phyloP scores from a whole-genome alignment of 2,329 filamentous ascomycete genomes.

The Microdochium paspali region DNA sequence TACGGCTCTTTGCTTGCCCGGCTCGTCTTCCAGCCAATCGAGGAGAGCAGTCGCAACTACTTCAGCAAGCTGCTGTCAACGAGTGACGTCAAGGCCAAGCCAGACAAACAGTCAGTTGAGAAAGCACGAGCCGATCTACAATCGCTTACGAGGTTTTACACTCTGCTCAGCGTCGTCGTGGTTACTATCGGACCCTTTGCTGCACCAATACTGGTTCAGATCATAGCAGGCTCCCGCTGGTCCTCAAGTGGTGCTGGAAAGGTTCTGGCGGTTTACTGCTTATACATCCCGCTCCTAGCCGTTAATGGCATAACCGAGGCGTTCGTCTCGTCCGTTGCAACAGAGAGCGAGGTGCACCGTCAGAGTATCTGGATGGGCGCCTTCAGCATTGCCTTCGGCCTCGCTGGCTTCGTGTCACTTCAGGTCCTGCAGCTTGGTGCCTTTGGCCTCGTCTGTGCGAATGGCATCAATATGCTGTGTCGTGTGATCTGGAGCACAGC shows the following conservation, averaged over 20 bases:
- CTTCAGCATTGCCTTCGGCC: slow-evolving; percentile 70
- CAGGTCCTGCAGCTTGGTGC: slow-evolving; percentile 62
- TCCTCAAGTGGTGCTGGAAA: slow-evolving; percentile 59
- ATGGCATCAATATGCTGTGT: slow-evolving; percentile 81
- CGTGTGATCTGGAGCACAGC: slow-evolving; percentile 70
- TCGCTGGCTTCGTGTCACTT: slow-evolving; percentile 67
- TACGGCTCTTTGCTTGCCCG: slow-evolving; percentile 85
- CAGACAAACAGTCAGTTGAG: slow-evolving; percentile 18
- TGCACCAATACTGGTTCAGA: slow-evolving; percentile 61
- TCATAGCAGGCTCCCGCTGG: slow-evolving; percentile 76
- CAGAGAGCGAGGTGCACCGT: slow-evolving; percentile 59
- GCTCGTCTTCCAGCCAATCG: slow-evolving; percentile 86
- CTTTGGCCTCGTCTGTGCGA: slow-evolving; percentile 73
- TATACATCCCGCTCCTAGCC: slow-evolving; percentile 87
- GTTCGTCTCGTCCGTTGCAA: slow-evolving; percentile 83
- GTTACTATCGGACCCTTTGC: slow-evolving; percentile 65
- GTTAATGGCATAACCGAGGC: slow-evolving; percentile 88
- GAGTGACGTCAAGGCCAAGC: slow-evolving; percentile 3
- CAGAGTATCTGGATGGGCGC: slow-evolving; percentile 79
- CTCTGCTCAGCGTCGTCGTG: slow-evolving; percentile 61
- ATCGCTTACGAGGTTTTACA: slow-evolving; percentile 62
- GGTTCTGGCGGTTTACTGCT: slow-evolving; percentile 74
- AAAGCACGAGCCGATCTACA: slow-evolving; percentile 44
- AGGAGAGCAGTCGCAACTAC: slow-evolving; percentile 84
- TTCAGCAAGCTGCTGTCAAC: slow-evolving; percentile 70